These are phyloP conservation scores for Globisporangium lucens DNA, from an alignment of 352 stramenopile species.

Conservation along the genomic window DNA sequence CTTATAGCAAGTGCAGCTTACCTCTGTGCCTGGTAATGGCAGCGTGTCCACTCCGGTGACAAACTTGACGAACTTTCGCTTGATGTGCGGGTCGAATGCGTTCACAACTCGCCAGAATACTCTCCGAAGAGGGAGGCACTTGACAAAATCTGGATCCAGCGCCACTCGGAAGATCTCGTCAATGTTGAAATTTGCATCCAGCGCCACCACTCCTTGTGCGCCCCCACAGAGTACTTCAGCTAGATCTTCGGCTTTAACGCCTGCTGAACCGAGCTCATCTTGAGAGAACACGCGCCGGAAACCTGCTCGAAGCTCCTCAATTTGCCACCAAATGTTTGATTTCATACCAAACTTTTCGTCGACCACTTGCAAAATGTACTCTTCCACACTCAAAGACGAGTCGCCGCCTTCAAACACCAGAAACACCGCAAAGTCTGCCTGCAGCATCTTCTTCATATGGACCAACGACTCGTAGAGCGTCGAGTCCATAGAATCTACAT, in stretches of 20 bases:
- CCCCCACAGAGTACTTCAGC: constrained; percentile 33
- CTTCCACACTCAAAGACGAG: constrained; percentile 32
- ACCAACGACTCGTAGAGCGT: constrained; percentile 39
- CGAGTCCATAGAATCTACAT: constrained; percentile 43
- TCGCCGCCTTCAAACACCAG: constrained; percentile 53
- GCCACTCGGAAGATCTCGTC: constrained; percentile 51
- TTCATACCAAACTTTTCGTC: constrained; percentile 43
- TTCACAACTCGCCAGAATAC: constrained; percentile 59
- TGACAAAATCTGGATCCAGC: constrained; percentile 53
- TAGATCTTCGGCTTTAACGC: constrained; percentile 31
- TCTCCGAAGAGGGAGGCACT: constrained; percentile 32
- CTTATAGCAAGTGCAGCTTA: constrained; percentile 16
- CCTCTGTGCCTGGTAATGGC: constrained; percentile 59
- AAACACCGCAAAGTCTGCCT: constrained; percentile 45
- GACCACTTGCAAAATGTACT: constrained; percentile 45
- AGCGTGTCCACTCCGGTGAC: constrained; percentile 68
- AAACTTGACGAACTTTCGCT: constrained; percentile 73
- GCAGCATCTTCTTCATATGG: constrained; percentile 46
- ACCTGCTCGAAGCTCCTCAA: constrained; percentile 36
- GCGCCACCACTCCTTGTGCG: background rate
- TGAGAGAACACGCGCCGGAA: constrained; percentile 42
- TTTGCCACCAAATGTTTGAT: constrained; percentile 51
- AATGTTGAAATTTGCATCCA: constrained; percentile 37
- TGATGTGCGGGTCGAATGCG: constrained; percentile 41
- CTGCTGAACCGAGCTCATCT: constrained; percentile 21